phyloP scores from a whole-genome alignment of 2,329 filamentous ascomycete species.

The Colletotrichum somersetense region DNA sequence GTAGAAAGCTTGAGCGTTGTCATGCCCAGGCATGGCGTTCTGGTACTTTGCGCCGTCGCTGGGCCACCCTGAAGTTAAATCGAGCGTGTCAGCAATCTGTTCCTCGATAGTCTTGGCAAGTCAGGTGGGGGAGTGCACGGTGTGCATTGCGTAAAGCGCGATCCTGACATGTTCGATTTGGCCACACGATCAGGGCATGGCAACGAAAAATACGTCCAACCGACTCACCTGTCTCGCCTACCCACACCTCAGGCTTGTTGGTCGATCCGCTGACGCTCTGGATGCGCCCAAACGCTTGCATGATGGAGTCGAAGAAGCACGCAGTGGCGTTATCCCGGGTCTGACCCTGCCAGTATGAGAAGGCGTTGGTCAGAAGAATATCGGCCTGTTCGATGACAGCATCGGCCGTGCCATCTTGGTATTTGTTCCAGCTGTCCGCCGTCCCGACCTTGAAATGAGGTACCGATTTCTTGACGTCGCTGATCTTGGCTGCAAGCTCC shows the following conservation, averaged over 20 bases:
- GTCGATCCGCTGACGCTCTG: slow-evolving; percentile 65
- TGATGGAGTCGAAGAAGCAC: slow-evolving; percentile 76
- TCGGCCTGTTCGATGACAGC: slow-evolving; percentile 70
- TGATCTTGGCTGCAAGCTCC: slow-evolving; percentile 71
- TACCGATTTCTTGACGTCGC: slow-evolving; percentile 68
- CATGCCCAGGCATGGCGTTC: slow-evolving; percentile 68
- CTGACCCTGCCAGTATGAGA: slow-evolving; percentile 79
- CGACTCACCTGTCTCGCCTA: slow-evolving; percentile 68
- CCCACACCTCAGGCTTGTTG: slow-evolving; percentile 74
- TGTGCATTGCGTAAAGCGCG: neutral
- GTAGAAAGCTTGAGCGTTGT: slow-evolving; percentile 72
- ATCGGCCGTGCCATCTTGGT: slow-evolving; percentile 75
- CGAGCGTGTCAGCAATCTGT: slow-evolving; percentile 9
- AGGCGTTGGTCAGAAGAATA: slow-evolving; percentile 75
- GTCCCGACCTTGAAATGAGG: slow-evolving; percentile 71
- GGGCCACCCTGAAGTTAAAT: slow-evolving; percentile 63
- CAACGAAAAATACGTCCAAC: neutral
- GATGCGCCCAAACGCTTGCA: slow-evolving; percentile 72
- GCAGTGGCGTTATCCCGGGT: slow-evolving; percentile 65
- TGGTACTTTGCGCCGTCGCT: slow-evolving; percentile 74
- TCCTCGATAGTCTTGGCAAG: neutral
- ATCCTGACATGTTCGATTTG: neutral
- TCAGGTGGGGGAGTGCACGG: neutral
- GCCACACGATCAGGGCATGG: neutral
- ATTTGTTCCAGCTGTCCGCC: slow-evolving; percentile 81